Conservation (phyloP, 257 asterid species). For the Penstemon eatonii region DNA sequence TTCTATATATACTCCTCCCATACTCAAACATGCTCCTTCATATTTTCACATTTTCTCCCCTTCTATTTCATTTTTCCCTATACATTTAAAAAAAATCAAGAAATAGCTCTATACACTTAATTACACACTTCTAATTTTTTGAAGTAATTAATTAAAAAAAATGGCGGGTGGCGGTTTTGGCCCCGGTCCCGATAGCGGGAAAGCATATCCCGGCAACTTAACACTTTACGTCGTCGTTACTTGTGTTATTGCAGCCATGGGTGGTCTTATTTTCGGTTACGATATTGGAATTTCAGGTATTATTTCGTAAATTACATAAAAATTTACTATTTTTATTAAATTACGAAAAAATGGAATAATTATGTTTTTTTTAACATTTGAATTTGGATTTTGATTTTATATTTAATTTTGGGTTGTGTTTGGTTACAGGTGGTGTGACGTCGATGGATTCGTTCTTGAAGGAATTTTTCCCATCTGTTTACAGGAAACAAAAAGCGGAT, state of each 20-base stretch:
- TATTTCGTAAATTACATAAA: neutral
- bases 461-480: slow-evolving; percentile 66
- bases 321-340: no score
- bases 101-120: neutral
- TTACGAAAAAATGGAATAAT: neutral
- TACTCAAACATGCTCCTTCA: neutral
- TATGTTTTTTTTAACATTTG: neutral
- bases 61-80: neutral
- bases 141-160: neutral
- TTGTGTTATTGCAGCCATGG: slow-evolving; percentile 93
- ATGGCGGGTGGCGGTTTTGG: slow-evolving; percentile 91
- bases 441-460: slow-evolving; percentile 74
- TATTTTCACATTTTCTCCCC: neutral
- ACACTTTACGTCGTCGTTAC: slow-evolving; percentile 62
- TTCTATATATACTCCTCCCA: slow-evolving; percentile 36
- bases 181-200: slow-evolving; percentile 44
- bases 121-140: neutral
- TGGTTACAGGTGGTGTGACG: slow-evolving; percentile 74
- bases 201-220: slow-evolving; percentile 72
- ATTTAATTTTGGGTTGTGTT: neutral
- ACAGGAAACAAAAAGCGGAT: slow-evolving; percentile 43
- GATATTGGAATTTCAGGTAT: slow-evolving; percentile 87
- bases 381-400: neutral
- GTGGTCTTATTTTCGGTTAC: slow-evolving; percentile 87
- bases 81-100: neutral